These are phyloP conservation scores for Sporothrix euskadiensis DNA, from an alignment of 2,329 filamentous ascomycete genomes.

Conservation along the genomic window DNA sequence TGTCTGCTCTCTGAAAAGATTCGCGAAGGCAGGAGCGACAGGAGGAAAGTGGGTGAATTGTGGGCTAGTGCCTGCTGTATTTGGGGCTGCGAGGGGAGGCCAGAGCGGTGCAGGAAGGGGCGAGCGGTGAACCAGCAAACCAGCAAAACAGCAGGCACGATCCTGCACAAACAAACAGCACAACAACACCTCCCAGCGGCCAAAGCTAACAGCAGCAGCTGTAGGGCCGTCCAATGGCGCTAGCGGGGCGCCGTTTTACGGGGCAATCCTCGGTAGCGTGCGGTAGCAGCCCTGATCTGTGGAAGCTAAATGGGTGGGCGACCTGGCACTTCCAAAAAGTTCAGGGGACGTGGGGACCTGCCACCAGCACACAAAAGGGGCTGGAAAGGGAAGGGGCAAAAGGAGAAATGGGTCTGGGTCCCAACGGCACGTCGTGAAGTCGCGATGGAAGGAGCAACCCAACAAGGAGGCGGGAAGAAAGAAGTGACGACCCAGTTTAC, in stretches of 20 bases:
- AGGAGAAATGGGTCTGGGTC: not conserved
- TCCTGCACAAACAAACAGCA: not conserved
- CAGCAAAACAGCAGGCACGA: not conserved
- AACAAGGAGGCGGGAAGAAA: not conserved
- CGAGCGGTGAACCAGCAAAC: not conserved
- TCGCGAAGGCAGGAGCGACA: slow-evolving; percentile 2
- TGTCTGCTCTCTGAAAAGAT: not conserved
- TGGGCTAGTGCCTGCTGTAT: slow-evolving; percentile 18
- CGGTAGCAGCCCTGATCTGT: slow-evolving; percentile 23
- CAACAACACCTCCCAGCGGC: not conserved
- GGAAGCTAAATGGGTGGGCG: slow-evolving; percentile 5
- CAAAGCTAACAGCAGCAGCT: slow-evolving; percentile 17
- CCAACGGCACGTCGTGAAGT: not conserved
- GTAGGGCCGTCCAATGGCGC: slow-evolving; percentile 17
- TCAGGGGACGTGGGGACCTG: slow-evolving; percentile 24
- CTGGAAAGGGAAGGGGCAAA: not conserved
- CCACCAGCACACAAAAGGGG: slow-evolving; percentile 16
- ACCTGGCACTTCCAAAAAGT: not conserved
- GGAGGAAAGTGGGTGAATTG: slow-evolving; percentile 8
- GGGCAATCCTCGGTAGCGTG: slow-evolving; percentile 21
- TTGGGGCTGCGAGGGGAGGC: not conserved
- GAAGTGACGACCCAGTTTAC: not conserved
- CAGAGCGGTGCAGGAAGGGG: not conserved
- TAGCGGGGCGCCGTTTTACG: slow-evolving; percentile 27
- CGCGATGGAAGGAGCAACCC: not conserved